Base-by-base conservation (phyloP, 441 rosid species). In the Capsella rubella region DNA sequence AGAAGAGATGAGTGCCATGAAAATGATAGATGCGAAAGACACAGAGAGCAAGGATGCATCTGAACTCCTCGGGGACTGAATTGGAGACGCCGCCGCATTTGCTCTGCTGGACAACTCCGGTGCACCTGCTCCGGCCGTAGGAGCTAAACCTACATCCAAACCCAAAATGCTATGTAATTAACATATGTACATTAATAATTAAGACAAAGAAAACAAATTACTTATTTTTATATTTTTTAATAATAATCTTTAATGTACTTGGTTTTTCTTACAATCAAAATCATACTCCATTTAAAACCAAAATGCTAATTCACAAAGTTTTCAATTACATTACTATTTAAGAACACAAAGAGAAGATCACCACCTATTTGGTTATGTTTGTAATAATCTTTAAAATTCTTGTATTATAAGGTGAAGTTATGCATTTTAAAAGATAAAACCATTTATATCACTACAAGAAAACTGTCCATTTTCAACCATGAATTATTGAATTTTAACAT, bases 141-240 rank as follows among this genome's bases (percentile, higher is more conserved):
- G 78, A 68, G 78, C 37, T 61, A 75, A 25, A 53, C 28, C 78
- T 74, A 53, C 47, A 53, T 11, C n/a, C 46, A 62, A 27, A 40
- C 43, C 15, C 50, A 42, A 51, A 61, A 16, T 39, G 31, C 8
- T 45, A 45, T 14, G 14, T 45, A 21, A 21, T 21, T 21, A 21
- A 21, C 25, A 21, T 13, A 31, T 29, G 0, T 29, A 29, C 32
- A 21, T 21, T 21, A 21, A 0, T 21, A 21, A 21, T 21, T 21
- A 21, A 21, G 25, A 21, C 0, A 21, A 21, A 21, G 25, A 21
- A 21, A 21, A 21, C 1, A 21, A 21, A 21, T 21, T 21, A 21
- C 25, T 21, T 21, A 2, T 21, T 21, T 21, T 21, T 1, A 21
- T 0, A 21, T 21, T 21, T 21, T 21, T 21, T 21, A 0, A 21